These are phyloP conservation scores for Tremella yokohamensis DNA, from an alignment of 768 basidiomycete species.

Conservation along the genomic window DNA sequence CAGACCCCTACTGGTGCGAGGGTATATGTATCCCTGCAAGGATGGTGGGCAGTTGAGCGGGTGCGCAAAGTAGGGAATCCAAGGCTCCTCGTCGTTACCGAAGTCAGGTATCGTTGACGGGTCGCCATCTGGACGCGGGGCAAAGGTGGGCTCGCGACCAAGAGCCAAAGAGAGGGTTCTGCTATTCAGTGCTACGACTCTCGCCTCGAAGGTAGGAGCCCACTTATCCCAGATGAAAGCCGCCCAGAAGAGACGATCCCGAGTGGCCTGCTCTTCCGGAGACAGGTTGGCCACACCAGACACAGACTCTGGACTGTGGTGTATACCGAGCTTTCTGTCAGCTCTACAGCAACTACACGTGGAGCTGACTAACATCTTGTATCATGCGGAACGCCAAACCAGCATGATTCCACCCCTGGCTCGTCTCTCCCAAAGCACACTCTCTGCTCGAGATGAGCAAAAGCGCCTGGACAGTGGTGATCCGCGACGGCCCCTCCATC, in stretches of 20 bases:
- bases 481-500: conserved; percentile 13
- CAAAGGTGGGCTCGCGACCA: conserved; percentile 17
- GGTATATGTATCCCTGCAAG: conserved; percentile 13
- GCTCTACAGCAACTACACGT: neutral
- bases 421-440: conserved; percentile 8
- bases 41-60: conserved; percentile 14
- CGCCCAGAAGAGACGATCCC: conserved; percentile 19
- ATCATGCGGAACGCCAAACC: conserved; percentile 20
- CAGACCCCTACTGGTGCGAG: conserved; percentile 1
- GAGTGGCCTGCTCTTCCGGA: conserved; percentile 7
- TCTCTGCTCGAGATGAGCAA: conserved; percentile 8
- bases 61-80: conserved; percentile 13
- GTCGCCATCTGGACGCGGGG: conserved; percentile 10
- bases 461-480: conserved; percentile 6
- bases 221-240: conserved; percentile 26
- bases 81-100: conserved; percentile 16
- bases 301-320: conserved; percentile 11
- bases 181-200: neutral
- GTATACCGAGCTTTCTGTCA: conserved; percentile 17
- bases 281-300: conserved; percentile 12
- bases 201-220: neutral
- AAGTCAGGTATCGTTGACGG: conserved; percentile 14
- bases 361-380: conserved; percentile 11
- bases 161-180: conserved; percentile 17
- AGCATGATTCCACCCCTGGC: conserved; percentile 10